Conservation (phyloP, 1,139 yeast genomes). For the Pichia sp. region DNA sequence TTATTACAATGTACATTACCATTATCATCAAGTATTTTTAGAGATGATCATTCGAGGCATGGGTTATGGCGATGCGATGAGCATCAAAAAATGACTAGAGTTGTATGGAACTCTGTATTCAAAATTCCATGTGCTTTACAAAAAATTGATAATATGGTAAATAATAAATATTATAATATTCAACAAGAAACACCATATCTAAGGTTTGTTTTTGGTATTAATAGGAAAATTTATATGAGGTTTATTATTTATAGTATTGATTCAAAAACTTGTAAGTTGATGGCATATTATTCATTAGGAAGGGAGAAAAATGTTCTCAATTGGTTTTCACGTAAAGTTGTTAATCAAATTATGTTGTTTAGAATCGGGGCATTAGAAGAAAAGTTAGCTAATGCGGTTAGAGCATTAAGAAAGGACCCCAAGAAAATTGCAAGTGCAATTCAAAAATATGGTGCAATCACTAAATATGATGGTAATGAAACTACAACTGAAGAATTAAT, state of each 20-base stretch:
- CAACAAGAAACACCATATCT: constrained; percentile 38
- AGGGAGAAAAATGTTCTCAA: constrained; percentile 24
- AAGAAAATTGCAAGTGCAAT: constrained; percentile 61
- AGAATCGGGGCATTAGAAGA: constrained; percentile 29
- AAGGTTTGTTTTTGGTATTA: constrained; percentile 49
- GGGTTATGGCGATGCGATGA: constrained; percentile 30
- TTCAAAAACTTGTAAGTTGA: constrained; percentile 41
- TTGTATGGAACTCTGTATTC: constrained; percentile 23
- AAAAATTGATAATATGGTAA: constrained; percentile 52
- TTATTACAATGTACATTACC: constrained; percentile 28
- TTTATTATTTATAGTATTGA: constrained; percentile 49
- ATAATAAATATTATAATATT: constrained; percentile 57
- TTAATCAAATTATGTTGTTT: constrained; percentile 23
- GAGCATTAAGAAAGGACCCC: constrained; percentile 44
- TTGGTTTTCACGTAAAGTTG: constrained; percentile 15
- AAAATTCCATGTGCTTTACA: constrained; percentile 37
- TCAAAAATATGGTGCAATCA: constrained; percentile 54
- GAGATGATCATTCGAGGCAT: constrained; percentile 23
- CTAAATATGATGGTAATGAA: constrained; percentile 26
- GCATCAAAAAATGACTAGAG: constrained; percentile 24
- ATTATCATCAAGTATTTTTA: constrained; percentile 16
- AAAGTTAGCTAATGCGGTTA: constrained; percentile 20
- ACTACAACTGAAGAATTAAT: constrained; percentile 21
- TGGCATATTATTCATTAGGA: constrained; percentile 40
- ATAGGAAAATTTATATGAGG: constrained; percentile 41